Conservation (phyloP, 129 eudicot species). For the Flaveria brownii region DNA sequence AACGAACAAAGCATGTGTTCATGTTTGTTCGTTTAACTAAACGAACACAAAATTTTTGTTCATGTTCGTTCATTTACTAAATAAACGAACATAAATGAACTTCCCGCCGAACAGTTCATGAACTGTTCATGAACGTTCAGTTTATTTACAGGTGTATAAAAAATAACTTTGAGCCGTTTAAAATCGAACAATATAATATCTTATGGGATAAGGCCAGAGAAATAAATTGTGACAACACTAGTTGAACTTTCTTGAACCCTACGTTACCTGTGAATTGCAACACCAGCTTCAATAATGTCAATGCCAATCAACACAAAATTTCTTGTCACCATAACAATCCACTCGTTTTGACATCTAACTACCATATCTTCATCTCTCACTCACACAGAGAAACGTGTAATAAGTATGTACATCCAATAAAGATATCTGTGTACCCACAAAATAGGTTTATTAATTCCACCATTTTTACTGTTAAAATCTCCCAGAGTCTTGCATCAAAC, state of each 20-base stretch:
- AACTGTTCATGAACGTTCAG: no score
- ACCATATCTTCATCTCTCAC: conserved; percentile 1
- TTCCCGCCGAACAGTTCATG: no score
- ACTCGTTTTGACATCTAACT: conserved; percentile 14
- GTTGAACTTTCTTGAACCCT: conserved; percentile 15
- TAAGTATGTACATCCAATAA: conserved; percentile 2
- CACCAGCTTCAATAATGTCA: conserved; percentile 14
- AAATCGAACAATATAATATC: no score
- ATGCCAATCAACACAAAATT: conserved; percentile 14
- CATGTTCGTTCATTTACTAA: no score
- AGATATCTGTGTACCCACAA: conserved; percentile 18
- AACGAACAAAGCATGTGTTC: no score
- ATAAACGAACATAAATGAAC: no score
- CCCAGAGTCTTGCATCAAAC: neutral
- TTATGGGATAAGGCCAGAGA: no score
- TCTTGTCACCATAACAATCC: conserved; percentile 2
- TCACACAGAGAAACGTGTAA: conserved; percentile 13
- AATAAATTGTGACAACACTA: neutral
- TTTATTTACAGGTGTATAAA: no score
- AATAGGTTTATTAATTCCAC: neutral
- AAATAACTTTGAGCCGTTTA: no score
- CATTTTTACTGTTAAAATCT: neutral
- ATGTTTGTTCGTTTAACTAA: no score
- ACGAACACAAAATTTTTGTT: no score
- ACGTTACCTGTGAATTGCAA: conserved; percentile 11